Conservation (phyloP, 2,329 filamentous ascomycete species). For the Westerdykella sp. region DNA sequence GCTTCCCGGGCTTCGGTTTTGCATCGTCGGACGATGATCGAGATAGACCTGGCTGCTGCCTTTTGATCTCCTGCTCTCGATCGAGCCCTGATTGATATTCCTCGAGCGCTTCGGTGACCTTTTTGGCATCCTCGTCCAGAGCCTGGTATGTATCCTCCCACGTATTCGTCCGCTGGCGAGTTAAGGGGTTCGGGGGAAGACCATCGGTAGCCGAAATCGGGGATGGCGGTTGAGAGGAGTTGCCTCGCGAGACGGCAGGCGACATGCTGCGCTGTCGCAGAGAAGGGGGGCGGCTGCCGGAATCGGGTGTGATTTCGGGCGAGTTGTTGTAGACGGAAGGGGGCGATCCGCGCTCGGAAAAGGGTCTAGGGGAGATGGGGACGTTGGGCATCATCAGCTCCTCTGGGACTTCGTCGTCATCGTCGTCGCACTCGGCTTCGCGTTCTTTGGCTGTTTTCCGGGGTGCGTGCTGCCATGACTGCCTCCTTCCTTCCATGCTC, state of each 20-base stretch:
- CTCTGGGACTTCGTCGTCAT: slow-evolving; percentile 69
- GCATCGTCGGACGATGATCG: slow-evolving; percentile 26
- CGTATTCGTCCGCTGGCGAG: slow-evolving; percentile 58
- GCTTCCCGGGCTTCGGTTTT: slow-evolving; percentile 45
- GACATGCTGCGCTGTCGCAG: slow-evolving; percentile 1
- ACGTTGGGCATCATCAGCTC: slow-evolving; percentile 76
- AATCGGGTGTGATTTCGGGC: slow-evolving; percentile 19
- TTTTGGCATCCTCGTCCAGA: slow-evolving; percentile 66
- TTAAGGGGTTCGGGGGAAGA: slow-evolving; percentile 15
- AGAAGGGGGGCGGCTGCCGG: slow-evolving; percentile 12
- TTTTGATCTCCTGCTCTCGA: slow-evolving; percentile 46
- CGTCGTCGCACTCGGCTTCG: slow-evolving; percentile 73
- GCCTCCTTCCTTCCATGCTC: slow-evolving; percentile 40
- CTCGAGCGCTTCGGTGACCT: slow-evolving; percentile 73
- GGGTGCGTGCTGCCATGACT: slow-evolving; percentile 58
- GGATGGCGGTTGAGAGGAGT: slow-evolving; percentile 10
- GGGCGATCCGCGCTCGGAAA: slow-evolving; percentile 35
- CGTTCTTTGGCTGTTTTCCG: slow-evolving; percentile 64
- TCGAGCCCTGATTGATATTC: slow-evolving; percentile 63
- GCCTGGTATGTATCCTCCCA: slow-evolving; percentile 67
- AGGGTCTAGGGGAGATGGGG: slow-evolving; percentile 61
- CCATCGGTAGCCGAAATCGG: slow-evolving; percentile 16
- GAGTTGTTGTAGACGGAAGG: slow-evolving; percentile 25
- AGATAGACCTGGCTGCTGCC: slow-evolving; percentile 41
- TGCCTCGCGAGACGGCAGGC: not conserved